Percentiles rank a stretch among this genome's conserved stretches.
Conservation (phyloP, 2,329 filamentous ascomycete species). For the Parastagonospora nodorum region DNA sequence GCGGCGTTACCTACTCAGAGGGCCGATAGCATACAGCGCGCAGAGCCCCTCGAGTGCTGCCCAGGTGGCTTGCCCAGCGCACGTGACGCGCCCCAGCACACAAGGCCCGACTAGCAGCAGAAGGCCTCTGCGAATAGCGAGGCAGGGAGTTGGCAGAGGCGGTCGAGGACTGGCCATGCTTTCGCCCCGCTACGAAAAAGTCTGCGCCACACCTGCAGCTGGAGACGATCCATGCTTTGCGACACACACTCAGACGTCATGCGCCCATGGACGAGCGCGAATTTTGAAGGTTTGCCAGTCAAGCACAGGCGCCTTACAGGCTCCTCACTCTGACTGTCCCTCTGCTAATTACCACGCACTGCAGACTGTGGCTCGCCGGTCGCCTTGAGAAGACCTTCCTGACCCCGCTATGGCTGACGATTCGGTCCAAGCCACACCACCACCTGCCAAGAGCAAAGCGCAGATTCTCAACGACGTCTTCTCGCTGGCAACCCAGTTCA, state of each 20-base stretch:
- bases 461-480: constrained; percentile 48
- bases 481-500: constrained; percentile 53
- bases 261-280: constrained; percentile 19
- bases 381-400: too few relatives aligned
- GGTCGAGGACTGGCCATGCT: constrained; percentile 14
- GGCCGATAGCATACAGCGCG: too few relatives aligned
- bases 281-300: not conserved
- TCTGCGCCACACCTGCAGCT: constrained; percentile 35
- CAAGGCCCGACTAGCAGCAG: too few relatives aligned
- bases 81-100: too few relatives aligned
- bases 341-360: not conserved
- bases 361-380: too few relatives aligned
- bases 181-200: constrained; percentile 25
- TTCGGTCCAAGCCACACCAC: constrained; percentile 21
- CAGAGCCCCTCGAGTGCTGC: too few relatives aligned
- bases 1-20: too few relatives aligned
- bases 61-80: too few relatives aligned
- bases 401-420: constrained; percentile 33
- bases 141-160: constrained; percentile 13
- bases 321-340: not conserved
- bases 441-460: constrained; percentile 30
- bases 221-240: constrained; percentile 17
- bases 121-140: constrained; percentile 15
- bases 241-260: constrained; percentile 36
- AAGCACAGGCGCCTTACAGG: not conserved